phyloP scores from a whole-genome alignment of 768 basidiomycete genomes.

The Rhizopogon roseolus region DNA sequence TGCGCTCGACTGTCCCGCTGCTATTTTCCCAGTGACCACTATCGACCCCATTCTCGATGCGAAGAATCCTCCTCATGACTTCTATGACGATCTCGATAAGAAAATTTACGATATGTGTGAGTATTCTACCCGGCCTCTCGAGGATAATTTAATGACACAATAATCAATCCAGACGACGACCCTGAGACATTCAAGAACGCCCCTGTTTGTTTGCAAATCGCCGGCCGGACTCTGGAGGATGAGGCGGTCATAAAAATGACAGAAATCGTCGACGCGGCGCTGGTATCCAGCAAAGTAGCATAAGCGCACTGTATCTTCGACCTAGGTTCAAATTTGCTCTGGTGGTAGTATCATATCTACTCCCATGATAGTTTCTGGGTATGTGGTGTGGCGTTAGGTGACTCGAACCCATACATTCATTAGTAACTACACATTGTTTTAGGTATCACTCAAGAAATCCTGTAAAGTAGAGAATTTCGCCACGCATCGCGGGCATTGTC shows the following conservation, averaged over 20 bases:
- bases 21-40: conserved; percentile 43
- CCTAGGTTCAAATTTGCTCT: no score
- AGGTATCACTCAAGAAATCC: no score
- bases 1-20: conserved; percentile 38
- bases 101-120: conserved; percentile 41
- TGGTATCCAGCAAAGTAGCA: conserved; percentile 25
- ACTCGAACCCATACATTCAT: no score
- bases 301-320: conserved; percentile 14
- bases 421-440: no score
- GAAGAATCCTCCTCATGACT: conserved; percentile 30
- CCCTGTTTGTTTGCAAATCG: conserved; percentile 62
- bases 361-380: no score
- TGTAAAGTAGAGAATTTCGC: background rate
- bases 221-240: conserved; percentile 68
- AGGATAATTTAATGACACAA: conserved; percentile 1
- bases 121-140: conserved; percentile 9
- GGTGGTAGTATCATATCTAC: no score
- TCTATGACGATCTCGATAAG: conserved; percentile 39
- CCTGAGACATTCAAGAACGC: conserved; percentile 50
- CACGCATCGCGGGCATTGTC: background rate
- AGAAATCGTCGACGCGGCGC: conserved; percentile 55
- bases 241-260: conserved; percentile 69
- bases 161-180: conserved; percentile 47
- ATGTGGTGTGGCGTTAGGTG: no score
- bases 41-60: conserved; percentile 39